Evolutionary conservation across 2,329 filamentous ascomycete genomes (phyloP), one percentile per base, ranked within the genome.

Genomic region (Monosporascus ibericus): DNA sequence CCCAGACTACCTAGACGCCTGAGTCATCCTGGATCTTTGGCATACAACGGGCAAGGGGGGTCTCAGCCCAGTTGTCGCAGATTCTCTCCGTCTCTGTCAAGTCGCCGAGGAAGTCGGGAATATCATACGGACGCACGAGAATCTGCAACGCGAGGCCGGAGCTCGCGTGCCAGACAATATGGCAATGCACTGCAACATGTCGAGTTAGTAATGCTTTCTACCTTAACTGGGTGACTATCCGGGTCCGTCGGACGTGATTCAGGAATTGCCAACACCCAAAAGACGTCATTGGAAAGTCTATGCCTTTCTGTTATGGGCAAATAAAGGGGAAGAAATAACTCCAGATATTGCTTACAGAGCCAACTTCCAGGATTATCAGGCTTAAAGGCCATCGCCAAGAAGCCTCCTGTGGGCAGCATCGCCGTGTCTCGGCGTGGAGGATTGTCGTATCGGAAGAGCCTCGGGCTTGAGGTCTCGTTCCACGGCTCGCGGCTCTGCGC

Each of bases 101-200:
- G 27, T 52, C 38, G 2, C 50, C 49, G 44, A 42, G 54, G 27
- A 42, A 25, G 18, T 50, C 47, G 2, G 44, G 36, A 17, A 58
- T 55, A 25, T 53, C 48, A 20, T 38, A n/a, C 20, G 53, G 55
- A 5, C 51, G 55, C n/a, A 56, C 54, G 11, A 65, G 52, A 39
- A 64, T 59, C 50, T 65, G 63, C 18, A 66, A 39, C 8, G 59
- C 58, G 36, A 66, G 57, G 1, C 64, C 63, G 2, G 56, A 52
- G 24, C 58, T 61, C 1, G 58, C 58, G 25, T 64, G 64, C 58
- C 62, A 66, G 9, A 58, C 63, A 46, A 66, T 60, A 50, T 64
- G 63, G 42, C 63, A 65, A 46, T 64, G 62, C 22, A 46, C 52
- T 34, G 30, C 30, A 34, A 34, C 4, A 34, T 34, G 30, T 14